Conservation (phyloP, 768 basidiomycete species). For the Auricularia auricula-judae region DNA sequence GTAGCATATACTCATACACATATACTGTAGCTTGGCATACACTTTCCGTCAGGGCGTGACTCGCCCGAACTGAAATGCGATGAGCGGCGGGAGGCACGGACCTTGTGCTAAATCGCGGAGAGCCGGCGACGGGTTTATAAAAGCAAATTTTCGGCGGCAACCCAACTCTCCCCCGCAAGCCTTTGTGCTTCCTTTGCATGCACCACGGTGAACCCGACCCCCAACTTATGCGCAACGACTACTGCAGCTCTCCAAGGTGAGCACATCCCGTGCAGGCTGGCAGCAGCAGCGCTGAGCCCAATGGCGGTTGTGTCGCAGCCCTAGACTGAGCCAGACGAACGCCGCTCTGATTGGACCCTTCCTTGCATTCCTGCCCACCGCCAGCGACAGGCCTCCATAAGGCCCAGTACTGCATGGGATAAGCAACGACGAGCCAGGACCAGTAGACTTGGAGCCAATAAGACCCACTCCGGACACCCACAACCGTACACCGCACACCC, state of each 20-base stretch:
- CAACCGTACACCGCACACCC: slow-evolving; percentile 7
- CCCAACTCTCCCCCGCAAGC: not conserved
- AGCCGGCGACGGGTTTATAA: not conserved
- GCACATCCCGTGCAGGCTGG: not conserved
- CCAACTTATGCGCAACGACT: not conserved
- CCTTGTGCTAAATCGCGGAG: not conserved
- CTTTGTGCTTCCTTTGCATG: not conserved
- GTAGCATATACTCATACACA: not conserved
- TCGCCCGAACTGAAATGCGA: not conserved
- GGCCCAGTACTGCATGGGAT: slow-evolving; percentile 10
- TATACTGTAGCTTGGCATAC: not conserved
- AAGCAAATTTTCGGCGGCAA: not conserved
- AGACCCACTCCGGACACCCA: slow-evolving; percentile 8
- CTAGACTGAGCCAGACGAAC: slow-evolving; percentile 2
- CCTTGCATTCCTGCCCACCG: slow-evolving; percentile 43
- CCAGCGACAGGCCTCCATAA: slow-evolving; percentile 76
- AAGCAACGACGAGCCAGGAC: not conserved
- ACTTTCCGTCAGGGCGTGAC: not conserved
- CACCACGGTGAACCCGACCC: not conserved
- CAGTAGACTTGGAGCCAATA: too few species aligned
- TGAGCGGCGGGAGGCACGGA: too few species aligned
- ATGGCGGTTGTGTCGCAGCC: not conserved
- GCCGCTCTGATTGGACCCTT: slow-evolving; percentile 45
- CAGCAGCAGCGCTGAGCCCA: not conserved
- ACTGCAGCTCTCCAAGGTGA: not conserved